Percentiles rank a stretch among this genome's conserved stretches.
These are phyloP conservation scores for Calonectria pseudoreteaudii DNA, from an alignment of 2,329 filamentous ascomycete species.

Conservation along the genomic window DNA sequence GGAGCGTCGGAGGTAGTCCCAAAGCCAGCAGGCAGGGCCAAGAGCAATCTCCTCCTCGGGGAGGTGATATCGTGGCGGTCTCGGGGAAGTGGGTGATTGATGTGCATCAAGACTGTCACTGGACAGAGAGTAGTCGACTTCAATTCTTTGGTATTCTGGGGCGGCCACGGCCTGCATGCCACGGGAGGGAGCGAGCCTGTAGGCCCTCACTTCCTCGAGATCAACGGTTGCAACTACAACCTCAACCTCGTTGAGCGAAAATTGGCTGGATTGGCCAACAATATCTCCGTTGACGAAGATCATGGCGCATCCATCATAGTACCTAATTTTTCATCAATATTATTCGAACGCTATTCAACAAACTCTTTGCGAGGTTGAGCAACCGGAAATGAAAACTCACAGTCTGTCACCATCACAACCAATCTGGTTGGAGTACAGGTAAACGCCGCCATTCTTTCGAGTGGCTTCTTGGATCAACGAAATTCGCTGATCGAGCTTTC, in stretches of 20 bases:
- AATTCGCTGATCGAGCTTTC: conserved; percentile 68
- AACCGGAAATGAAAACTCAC: neutral
- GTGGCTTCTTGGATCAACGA: conserved; percentile 61
- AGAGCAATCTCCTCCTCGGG: conserved; percentile 40
- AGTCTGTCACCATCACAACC: neutral
- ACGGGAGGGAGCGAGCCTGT: conserved; percentile 66
- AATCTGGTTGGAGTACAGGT: neutral
- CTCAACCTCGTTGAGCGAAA: conserved; percentile 70
- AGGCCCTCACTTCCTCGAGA: conserved; percentile 76
- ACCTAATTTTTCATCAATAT: conserved; percentile 38
- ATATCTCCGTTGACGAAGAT: conserved; percentile 73
- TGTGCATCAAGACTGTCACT: neutral
- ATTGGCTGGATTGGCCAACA: conserved; percentile 72
- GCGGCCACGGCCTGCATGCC: conserved; percentile 65
- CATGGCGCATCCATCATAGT: conserved; percentile 66
- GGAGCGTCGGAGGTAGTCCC: conserved; percentile 66
- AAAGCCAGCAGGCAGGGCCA: conserved; percentile 51
- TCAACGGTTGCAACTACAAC: conserved; percentile 75
- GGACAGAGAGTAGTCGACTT: neutral
- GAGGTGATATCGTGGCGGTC: conserved; percentile 26
- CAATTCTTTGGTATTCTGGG: conserved; percentile 33
- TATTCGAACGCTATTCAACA: neutral
- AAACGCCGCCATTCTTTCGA: neutral
- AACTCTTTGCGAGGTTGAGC: neutral
- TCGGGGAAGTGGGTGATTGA: neutral